phyloP scores from a whole-genome alignment of 2,329 filamentous ascomycete genomes.

The Ceratocystis eucalypticola region DNA sequence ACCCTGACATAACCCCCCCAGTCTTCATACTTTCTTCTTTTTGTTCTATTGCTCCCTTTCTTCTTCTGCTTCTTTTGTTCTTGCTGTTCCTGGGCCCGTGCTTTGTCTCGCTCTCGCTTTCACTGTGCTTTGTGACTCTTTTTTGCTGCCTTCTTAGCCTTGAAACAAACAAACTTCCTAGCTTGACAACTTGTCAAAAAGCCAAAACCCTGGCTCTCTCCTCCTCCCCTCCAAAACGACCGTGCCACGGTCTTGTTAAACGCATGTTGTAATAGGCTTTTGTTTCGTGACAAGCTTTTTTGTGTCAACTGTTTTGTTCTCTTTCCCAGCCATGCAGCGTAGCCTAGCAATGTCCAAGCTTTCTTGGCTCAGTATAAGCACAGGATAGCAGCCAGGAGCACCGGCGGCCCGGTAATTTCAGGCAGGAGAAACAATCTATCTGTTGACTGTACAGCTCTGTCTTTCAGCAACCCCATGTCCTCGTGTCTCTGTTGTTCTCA shows the following conservation, averaged over 20 bases:
- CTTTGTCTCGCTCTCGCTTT: no score
- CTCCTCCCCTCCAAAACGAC: not conserved
- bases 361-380: not conserved
- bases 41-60: not conserved
- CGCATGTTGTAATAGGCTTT: conserved; percentile 2
- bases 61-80: not conserved
- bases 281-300: conserved; percentile 4
- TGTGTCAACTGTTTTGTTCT: not conserved
- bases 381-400: not conserved
- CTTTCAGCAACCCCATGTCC: not conserved
- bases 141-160: not conserved
- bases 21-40: not conserved
- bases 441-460: no score
- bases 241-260: not conserved
- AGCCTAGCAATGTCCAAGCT: not conserved
- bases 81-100: not conserved
- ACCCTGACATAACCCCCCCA: not conserved
- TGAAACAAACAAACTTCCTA: not conserved
- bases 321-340: no score
- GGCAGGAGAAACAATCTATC: no score
- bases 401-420: not conserved
- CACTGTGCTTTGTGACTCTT: not conserved
- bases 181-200: not conserved
- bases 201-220: not conserved
- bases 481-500: not conserved